These are phyloP conservation scores for Myriosclerotinia scirpicola DNA, from an alignment of 2,329 filamentous ascomycete genomes.

Conservation along the genomic window DNA sequence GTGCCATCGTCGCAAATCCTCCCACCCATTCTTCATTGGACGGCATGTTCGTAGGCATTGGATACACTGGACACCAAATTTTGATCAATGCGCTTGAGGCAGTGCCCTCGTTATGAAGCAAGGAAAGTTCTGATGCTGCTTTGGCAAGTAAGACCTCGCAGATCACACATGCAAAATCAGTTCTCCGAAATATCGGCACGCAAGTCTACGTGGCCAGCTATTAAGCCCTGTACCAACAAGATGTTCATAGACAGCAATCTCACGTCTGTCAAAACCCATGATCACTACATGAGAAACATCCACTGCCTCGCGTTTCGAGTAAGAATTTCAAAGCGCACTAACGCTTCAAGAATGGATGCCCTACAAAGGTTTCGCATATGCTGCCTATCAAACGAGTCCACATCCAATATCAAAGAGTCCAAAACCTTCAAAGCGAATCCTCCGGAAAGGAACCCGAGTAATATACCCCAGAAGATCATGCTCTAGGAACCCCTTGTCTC, in stretches of 20 bases:
- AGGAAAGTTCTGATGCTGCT: not conserved
- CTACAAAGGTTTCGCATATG: not conserved
- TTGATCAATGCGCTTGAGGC: not conserved
- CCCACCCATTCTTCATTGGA: too few species aligned
- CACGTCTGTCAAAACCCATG: constrained; percentile 9
- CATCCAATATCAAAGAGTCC: not conserved
- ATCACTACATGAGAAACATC: not conserved
- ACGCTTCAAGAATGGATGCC: not conserved
- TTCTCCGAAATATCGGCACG: not conserved
- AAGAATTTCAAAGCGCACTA: not conserved
- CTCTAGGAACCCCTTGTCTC: constrained; percentile 1
- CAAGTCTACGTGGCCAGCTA: not conserved
- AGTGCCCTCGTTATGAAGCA: not conserved
- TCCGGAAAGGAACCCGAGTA: constrained; percentile 2
- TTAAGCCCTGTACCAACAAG: not conserved
- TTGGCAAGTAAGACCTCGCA: not conserved
- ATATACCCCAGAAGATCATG: not conserved
- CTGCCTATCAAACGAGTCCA: constrained; percentile 6
- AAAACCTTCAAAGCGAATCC: not conserved
- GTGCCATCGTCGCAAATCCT: not conserved
- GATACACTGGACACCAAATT: not conserved
- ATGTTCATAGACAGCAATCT: not conserved
- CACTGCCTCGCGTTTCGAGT: not conserved
- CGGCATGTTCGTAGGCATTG: not conserved
- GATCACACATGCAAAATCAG: not conserved